Percentiles rank a stretch among this genome's conserved stretches.
phyloP scores from a whole-genome alignment of 2,329 filamentous ascomycete genomes.

The Fusarium decemcellulare region DNA sequence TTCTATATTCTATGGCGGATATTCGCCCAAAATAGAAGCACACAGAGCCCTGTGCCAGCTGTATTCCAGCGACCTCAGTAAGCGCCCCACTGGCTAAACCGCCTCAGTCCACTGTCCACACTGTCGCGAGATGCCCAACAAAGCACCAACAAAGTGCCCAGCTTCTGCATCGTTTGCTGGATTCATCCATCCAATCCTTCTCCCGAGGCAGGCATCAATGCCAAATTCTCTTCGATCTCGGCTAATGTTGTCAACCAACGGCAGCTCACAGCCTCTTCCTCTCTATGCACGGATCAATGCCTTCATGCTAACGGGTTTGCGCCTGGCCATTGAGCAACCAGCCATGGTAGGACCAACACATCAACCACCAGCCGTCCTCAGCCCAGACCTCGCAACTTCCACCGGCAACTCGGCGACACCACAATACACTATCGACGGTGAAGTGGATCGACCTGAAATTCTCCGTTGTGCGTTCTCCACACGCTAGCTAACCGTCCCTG shows the following conservation, averaged over 20 bases:
- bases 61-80: slow-evolving; percentile 2
- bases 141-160: not conserved
- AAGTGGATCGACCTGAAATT: slow-evolving; percentile 12
- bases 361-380: not conserved
- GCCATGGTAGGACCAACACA: slow-evolving; percentile 6
- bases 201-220: not conserved
- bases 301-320: not conserved
- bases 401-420: slow-evolving; percentile 5
- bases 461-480: not conserved
- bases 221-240: slow-evolving; percentile 1
- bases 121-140: not conserved
- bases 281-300: not conserved
- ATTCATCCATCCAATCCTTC: not conserved
- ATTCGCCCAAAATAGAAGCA: slow-evolving; percentile 2
- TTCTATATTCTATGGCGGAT: not conserved
- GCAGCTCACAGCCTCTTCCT: slow-evolving; percentile 10
- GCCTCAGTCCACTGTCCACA: not conserved
- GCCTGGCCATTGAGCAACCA: not conserved
- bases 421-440: slow-evolving; percentile 3
- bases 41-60: not conserved
- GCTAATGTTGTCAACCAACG: not conserved
- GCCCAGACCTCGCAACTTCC: not conserved
- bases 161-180: not conserved
- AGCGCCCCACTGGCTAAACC: not conserved
- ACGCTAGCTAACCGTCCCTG: slow-evolving; percentile 10